phyloP scores from a whole-genome alignment of 768 basidiomycete species.

The Clathrus columnatus region DNA sequence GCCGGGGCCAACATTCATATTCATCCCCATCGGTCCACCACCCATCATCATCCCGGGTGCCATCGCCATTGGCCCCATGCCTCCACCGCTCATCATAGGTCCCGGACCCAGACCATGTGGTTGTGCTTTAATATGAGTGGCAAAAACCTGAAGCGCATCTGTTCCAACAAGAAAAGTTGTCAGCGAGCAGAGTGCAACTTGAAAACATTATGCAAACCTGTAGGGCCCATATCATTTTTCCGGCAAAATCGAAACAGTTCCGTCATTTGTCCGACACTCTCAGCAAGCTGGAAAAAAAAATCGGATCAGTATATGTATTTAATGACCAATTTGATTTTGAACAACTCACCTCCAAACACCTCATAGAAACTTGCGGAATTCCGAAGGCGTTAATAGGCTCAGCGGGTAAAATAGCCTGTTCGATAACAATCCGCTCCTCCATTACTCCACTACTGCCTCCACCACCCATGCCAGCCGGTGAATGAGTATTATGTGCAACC shows the following conservation, averaged over 20 bases:
- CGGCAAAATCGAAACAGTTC: slow-evolving; percentile 63
- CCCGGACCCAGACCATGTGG: slow-evolving; percentile 8
- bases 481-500: neutral
- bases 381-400: slow-evolving; percentile 86
- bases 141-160: slow-evolving; percentile 38
- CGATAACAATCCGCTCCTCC: slow-evolving; percentile 37
- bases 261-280: slow-evolving; percentile 73
- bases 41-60: slow-evolving; percentile 1
- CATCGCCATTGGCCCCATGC: slow-evolving; percentile 6
- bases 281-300: slow-evolving; percentile 47
- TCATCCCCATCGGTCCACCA: neutral
- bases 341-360: slow-evolving; percentile 65
- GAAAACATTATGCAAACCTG: slow-evolving; percentile 38
- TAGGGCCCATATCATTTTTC: slow-evolving; percentile 47
- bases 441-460: neutral
- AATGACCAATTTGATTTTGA: neutral
- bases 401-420: slow-evolving; percentile 58
- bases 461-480: neutral
- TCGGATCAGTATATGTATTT: neutral
- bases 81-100: slow-evolving; percentile 5
- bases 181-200: slow-evolving; percentile 10
- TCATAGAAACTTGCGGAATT: slow-evolving; percentile 83
- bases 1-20: too few relatives aligned
- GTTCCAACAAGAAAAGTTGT: neutral
- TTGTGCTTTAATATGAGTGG: slow-evolving; percentile 29